Evolutionary conservation across 129 eudicot genomes (phyloP), one percentile per base, ranked within the genome.

Genomic region (Helichrysum umbraculigerum): DNA sequence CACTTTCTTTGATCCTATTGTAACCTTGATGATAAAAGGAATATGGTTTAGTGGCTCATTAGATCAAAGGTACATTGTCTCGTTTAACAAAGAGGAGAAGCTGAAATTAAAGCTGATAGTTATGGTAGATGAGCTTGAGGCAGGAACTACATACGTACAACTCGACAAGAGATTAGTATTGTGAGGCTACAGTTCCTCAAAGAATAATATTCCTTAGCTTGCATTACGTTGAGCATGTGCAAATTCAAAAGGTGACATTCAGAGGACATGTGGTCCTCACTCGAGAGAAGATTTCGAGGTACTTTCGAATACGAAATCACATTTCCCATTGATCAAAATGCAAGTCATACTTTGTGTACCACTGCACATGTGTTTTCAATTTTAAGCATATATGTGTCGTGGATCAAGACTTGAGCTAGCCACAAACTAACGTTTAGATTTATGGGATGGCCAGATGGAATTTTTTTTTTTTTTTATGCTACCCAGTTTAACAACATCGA

Each of bases 191-290:
- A 29, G 3, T 3, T 14, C 34, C 39, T 62, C 19, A 60, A 54
- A 16, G 60, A 54, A 1, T 2, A 7, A 54, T 6, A n/a, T 54
- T 25, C 60, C 10, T 15, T 17, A 54, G 7, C 39, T 29, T 29
- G 68, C 68, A 62, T 22, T 29, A 29, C 17, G 7, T 62, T 16
- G 11, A 62, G 29, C 41, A 29, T 62, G 68, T 62, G 39, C 64
- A 8, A 29, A 29, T 29, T 29, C 39, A 29, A 62, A 14, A 29
- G 1, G 8, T 29, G 35, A 62, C 39, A 11, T 16, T 29, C 21
- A 16, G 29, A 62, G 68, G 68, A 25, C 68, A 62, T 25, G 41
- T 62, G 68, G 68, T 62, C 68, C 68, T 62, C 35, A 61, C 66
- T 61, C 32, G 12, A 28, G 68, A 20, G 68, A 62, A 28, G 9